phyloP scores from a whole-genome alignment of 108 stramenopile genomes.

The Cyclotella sp. region DNA sequence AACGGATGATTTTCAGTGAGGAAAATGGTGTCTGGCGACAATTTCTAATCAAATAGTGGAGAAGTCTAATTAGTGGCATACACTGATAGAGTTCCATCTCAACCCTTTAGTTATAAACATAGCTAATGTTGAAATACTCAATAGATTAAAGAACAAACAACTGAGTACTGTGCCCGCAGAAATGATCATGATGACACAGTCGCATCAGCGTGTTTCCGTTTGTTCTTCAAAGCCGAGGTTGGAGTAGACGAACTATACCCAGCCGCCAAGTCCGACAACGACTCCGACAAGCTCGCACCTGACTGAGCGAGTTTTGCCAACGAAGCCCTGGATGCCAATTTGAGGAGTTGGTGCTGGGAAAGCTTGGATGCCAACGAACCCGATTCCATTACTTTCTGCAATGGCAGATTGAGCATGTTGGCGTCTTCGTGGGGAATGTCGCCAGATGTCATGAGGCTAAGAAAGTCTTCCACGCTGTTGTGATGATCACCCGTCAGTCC shows the following conservation, averaged over 20 bases:
- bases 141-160: too few species aligned
- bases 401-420: constrained; percentile 74
- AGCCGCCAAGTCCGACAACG: constrained; percentile 11
- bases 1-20: constrained; percentile 43
- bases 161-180: too few species aligned
- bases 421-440: constrained; percentile 92
- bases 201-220: background rate
- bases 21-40: background rate
- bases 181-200: background rate
- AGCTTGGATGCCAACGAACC: constrained; percentile 33
- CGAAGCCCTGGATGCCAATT: constrained; percentile 8
- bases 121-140: too few species aligned
- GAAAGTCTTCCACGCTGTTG: constrained; percentile 88
- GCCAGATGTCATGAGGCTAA: constrained; percentile 84
- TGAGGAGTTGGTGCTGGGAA: constrained; percentile 43
- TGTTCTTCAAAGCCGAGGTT: constrained; percentile 5
- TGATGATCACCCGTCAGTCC: constrained; percentile 69
- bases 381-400: constrained; percentile 56
- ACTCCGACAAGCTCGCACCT: background rate
- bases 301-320: constrained; percentile 10
- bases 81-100: too few species aligned
- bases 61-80: too few species aligned
- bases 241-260: background rate
- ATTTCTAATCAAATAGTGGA: too few species aligned
- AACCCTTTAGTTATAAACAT: too few species aligned